phyloP scores from a whole-genome alignment of 2,329 filamentous ascomycete genomes.

The Coniochaeta prunicola region DNA sequence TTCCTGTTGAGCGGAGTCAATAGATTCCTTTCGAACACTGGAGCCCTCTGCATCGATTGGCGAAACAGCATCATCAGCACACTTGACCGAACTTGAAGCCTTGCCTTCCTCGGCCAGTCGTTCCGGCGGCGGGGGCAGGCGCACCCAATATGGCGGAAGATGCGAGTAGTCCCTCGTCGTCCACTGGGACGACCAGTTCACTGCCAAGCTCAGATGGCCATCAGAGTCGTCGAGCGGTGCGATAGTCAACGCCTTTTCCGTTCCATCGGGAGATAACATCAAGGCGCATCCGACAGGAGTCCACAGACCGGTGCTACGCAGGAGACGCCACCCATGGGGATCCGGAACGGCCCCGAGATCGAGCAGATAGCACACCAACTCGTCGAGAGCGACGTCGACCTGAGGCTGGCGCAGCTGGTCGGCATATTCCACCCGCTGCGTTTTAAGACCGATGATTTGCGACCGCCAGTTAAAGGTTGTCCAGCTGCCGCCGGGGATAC shows the following conservation, averaged over 20 bases:
- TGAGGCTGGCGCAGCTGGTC: constrained; percentile 47
- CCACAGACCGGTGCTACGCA: constrained; percentile 52
- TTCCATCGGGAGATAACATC: constrained; percentile 44
- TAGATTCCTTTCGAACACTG: constrained; percentile 18
- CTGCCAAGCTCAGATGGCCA: constrained; percentile 49
- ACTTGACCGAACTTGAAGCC: not conserved
- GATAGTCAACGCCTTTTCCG: constrained; percentile 42
- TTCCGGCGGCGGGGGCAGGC: constrained; percentile 28
- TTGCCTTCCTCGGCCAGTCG: constrained; percentile 1
- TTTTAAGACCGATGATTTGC: constrained; percentile 53
- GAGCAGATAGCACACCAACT: constrained; percentile 53
- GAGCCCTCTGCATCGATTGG: constrained; percentile 4
- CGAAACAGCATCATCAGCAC: not conserved
- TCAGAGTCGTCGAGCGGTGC: constrained; percentile 53
- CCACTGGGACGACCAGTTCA: constrained; percentile 49
- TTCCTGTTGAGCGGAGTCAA: constrained; percentile 27
- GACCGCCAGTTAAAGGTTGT: constrained; percentile 60
- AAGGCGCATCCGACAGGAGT: constrained; percentile 51
- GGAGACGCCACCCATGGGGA: constrained; percentile 48
- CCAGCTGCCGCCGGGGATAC: constrained; percentile 55
- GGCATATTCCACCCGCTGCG: constrained; percentile 56
- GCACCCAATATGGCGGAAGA: constrained; percentile 54
- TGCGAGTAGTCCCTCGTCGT: constrained; percentile 42
- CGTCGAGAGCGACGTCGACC: constrained; percentile 48
- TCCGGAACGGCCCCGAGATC: constrained; percentile 57